Evolutionary conservation across 306 rosid genomes (phyloP), one percentile per base, ranked within the genome.

Genomic region (Trifolium repens): DNA sequence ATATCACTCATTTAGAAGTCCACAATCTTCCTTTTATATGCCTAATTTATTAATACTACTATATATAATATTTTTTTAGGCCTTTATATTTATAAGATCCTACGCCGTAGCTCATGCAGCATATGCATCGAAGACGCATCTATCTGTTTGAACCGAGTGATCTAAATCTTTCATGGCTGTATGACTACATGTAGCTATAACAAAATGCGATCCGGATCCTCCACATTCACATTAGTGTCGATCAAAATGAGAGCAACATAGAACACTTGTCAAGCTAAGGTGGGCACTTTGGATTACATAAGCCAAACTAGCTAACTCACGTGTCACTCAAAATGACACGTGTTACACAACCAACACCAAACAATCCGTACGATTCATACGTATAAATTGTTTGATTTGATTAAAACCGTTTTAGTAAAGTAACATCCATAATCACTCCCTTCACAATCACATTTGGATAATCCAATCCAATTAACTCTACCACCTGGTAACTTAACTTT

Each of bases 291-390:
- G 0, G 26, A 63, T 75, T 49, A 47, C 79, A 55, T 47, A 43
- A 69, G 42, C 76, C 22, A 61, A 61, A 3, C 17, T 35, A 69
- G 16, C 60, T 14, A 34, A 9, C 16, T 34, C 59, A 74, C 72
- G 67, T 68, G 80, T 69, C 73, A 63, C 39, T 52, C 10, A 16
- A 0, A 0, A 24, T 52, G 67, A 69, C 65, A 74, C 80, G 72
- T 69, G 84, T 43, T 22, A 35, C 43, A 60, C 83, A 52, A 53
- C 72, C 72, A 60, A 8, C 8, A 46, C 8, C 17, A 72, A 39
- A 49, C 44, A 9, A 7, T 10, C 73, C 22, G 32, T 49, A 35
- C 65, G 0, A 69, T 44, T 9, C 1, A 9, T 43, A 17, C 9
- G 42, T 67, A 55, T 57, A 40, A 14, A 63, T 63, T 35, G 47